Evolutionary conservation across 345 rosid species (phyloP), one percentile per base, ranked within the genome.

Genomic region (Psidium friedrichsthalianum): DNA sequence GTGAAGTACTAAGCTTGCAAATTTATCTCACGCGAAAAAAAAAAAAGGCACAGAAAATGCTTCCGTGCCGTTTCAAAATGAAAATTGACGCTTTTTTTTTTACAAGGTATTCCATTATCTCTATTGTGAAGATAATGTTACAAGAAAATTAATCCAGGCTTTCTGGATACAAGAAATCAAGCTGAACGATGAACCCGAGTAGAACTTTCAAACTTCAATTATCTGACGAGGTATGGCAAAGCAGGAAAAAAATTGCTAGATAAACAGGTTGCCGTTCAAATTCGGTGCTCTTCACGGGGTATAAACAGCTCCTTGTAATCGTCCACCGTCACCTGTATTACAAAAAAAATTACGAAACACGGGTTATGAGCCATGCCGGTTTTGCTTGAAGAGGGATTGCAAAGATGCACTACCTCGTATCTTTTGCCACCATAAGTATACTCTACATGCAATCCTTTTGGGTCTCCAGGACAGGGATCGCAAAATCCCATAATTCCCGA

Each of bases 401-500:
- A 82, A 13, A 21, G 11, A 32, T 22, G 56, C 22, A 16, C 74
- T 85, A 93, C 96, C 98, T 94, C 87, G 22, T 84, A 94, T 59
- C 84, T 78, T n/a, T 87, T 88, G 85, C 95, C 92, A 27, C 85
- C 86, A 51, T 78, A 94, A 56, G 97, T 94, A 87, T 93, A 98
- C 61, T 94, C 94, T 83, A 98, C 90, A 83, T 86, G 87, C 90
- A 98, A 78, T 88, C 93, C 93, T 89, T 96, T 98, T 15, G 95
- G 93, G 83, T 94, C 94, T 29, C 94, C 96, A 0, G 99, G 99
- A 86, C 98, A 98, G 14, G 99, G 98, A 92, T 98, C 96, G 21
- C 94, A 96, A 87, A 96, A 98, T 12, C 99, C 99, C 99, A 98
- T 96, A 36, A 98, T 95, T 86, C 98, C 99, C 0, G 96, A 95